Evolutionary conservation across 2,329 filamentous ascomycete genomes (phyloP).

Genomic region (Trichophyton simii): DNA sequence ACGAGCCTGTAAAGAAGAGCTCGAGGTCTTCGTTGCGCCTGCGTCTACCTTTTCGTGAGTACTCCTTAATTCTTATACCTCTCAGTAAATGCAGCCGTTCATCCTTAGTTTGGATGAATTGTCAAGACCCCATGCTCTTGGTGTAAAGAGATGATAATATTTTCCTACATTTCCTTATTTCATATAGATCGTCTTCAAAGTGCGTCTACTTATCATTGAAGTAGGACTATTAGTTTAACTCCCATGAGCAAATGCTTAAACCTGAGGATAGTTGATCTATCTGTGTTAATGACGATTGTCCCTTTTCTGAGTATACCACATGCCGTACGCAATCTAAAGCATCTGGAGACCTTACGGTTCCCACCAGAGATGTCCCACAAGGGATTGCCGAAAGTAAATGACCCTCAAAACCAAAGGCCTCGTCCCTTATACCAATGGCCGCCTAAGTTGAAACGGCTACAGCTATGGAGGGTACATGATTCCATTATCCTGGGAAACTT

Average conservation of each 20-base stretch:
- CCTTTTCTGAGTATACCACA: not conserved
- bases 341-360: conserved; percentile 31
- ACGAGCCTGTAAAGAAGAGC: conserved; percentile 39
- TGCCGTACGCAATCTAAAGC: not conserved
- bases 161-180: not conserved
- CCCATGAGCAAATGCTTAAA: conserved; percentile 1
- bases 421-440: conserved; percentile 17
- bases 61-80: not conserved
- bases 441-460: conserved; percentile 16
- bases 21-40: conserved; percentile 46
- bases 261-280: not conserved
- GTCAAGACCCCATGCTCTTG: not conserved
- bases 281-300: not conserved
- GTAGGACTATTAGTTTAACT: not conserved
- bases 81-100: not conserved
- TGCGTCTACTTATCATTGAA: not conserved
- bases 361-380: conserved; percentile 18
- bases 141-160: not conserved
- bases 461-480: not conserved
- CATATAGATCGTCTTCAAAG: not conserved
- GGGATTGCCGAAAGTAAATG: not conserved
- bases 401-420: not conserved
- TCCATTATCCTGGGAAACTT: not conserved
- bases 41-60: conserved; percentile 44
- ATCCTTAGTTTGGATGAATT: not conserved